Evolutionary conservation across 257 asterid genomes (phyloP), one percentile per base, ranked within the genome.

Genomic region (Parsonsia alboflavescens): DNA sequence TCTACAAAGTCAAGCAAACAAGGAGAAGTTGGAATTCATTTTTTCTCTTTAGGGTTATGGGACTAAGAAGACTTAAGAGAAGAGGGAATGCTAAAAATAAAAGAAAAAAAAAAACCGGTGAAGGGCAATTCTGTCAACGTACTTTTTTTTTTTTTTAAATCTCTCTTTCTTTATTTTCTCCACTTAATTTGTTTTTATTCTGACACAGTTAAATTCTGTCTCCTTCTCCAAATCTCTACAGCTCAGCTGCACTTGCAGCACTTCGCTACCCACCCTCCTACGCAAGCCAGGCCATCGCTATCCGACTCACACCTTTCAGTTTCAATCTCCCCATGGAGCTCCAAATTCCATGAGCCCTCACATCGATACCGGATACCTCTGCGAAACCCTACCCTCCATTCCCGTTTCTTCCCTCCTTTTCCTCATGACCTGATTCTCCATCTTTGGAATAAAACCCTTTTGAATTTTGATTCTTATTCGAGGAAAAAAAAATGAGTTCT

Each of bases 401-500:
- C 41, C 71, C 76, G 45, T 64, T 77, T 28, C 68, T 45, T 36
- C 30, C 13, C 13, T 10, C 6, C 45, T 13, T 69, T 54, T 52
- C 8, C 54, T 7, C 26, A 36, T 53, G 53, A 63, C 12, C 56
- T 63, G 22, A 13, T 4, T 12, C 15, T 19, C 2, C 1, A 1
- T 33, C n/a, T 33, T 26, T 39, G 49, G 28, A 64, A 1, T 28
- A 53, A 19, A 46, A 9, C 58, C 42, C 4, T 22, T 24, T 12
- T 13, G 44, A 19, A 5, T 15, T 13, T 74, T 22, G 28, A 11
- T 10, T 39, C 67, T 15, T 26, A 59, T 33, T 21, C 10, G 9
- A 52, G 24, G 0, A 3, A 0, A 39, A 12, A 13, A 42, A 26
- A 65, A 82, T 82, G 84, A 84, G 76, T 78, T 83, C 84, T 19